Conservation (phyloP, 768 basidiomycete species). For the Boletus patriciae region DNA sequence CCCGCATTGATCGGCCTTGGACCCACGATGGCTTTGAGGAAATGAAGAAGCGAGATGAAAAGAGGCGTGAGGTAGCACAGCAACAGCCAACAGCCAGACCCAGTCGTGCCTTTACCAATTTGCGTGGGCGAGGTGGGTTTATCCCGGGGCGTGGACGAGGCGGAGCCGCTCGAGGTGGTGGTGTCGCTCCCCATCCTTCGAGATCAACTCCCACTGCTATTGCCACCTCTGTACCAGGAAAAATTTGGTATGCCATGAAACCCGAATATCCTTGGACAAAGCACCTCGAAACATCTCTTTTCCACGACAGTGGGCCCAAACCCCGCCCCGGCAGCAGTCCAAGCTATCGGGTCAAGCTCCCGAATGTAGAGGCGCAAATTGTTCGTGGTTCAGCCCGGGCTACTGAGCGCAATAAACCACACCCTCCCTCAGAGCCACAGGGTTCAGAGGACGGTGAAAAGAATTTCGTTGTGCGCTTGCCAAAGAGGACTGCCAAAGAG, state of each 20-base stretch:
- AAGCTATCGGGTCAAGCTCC: constrained; percentile 61
- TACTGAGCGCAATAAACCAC: constrained; percentile 11
- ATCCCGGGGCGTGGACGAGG: constrained; percentile 44
- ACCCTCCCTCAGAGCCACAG: constrained; percentile 20
- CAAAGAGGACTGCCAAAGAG: constrained; percentile 41
- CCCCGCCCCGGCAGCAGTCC: constrained; percentile 56
- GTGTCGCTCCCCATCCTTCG: constrained; percentile 32
- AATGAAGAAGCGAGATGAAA: constrained; percentile 74
- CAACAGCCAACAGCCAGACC: constrained; percentile 33
- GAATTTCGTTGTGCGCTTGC: constrained; percentile 55
- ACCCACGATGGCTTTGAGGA: constrained; percentile 89
- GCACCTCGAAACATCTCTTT: constrained; percentile 73
- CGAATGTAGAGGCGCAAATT: constrained; percentile 46
- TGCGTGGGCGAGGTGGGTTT: constrained; percentile 51
- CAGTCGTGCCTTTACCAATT: constrained; percentile 36
- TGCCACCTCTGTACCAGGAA: constrained; percentile 35
- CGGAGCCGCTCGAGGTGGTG: constrained; percentile 48
- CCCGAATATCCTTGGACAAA: constrained; percentile 85
- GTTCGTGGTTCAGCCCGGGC: constrained; percentile 39
- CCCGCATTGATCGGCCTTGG: constrained; percentile 72
- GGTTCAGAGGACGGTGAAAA: constrained; percentile 46
- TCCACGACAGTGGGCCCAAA: constrained; percentile 59
- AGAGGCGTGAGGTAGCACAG: constrained; percentile 36
- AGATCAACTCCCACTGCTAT: constrained; percentile 32
- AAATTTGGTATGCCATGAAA: constrained; percentile 71